Evolutionary conservation across 371 early-diverging fungal species (phyloP).

Genomic region (Rhizopus delemar): DNA sequence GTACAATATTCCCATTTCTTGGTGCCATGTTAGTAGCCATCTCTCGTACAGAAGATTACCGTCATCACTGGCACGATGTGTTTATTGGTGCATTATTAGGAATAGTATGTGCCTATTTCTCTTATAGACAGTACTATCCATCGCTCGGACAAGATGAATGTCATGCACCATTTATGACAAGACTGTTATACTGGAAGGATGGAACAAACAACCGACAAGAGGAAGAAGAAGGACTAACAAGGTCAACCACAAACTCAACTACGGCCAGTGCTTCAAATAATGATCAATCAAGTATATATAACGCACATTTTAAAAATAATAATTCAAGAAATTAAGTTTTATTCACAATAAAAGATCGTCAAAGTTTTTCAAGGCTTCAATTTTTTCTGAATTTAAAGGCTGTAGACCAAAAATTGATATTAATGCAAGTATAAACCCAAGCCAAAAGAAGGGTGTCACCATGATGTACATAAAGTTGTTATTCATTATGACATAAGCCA

Average conservation of each 20-base stretch:
- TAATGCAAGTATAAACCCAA: constrained; percentile 5
- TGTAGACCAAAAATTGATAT: constrained; percentile 2
- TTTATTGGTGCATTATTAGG: constrained; percentile 62
- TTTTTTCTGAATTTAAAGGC: not conserved
- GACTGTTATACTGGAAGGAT: constrained; percentile 1
- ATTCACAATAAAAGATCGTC: constrained; percentile 1
- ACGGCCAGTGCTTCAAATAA: not conserved
- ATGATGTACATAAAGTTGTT: not conserved
- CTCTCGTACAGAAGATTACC: constrained; percentile 74
- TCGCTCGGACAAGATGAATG: constrained; percentile 2
- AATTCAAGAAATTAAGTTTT: not conserved
- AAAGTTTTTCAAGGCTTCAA: not conserved
- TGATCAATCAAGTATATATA: not conserved
- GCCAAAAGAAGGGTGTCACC: constrained; percentile 9
- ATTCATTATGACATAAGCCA: constrained; percentile 7
- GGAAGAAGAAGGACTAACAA: not conserved
- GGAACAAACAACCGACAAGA: not conserved
- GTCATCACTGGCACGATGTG: constrained; percentile 88
- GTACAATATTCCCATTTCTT: constrained; percentile 63
- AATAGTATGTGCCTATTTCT: constrained; percentile 57
- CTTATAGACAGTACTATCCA: constrained; percentile 75
- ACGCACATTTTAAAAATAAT: not conserved
- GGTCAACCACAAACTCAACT: not conserved
- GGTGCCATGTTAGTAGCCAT: constrained; percentile 69
- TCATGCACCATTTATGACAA: constrained; percentile 13